Evolutionary conservation across 1,284 basidiomycete genomes (phyloP).

Genomic region (Vanrija humicola): DNA sequence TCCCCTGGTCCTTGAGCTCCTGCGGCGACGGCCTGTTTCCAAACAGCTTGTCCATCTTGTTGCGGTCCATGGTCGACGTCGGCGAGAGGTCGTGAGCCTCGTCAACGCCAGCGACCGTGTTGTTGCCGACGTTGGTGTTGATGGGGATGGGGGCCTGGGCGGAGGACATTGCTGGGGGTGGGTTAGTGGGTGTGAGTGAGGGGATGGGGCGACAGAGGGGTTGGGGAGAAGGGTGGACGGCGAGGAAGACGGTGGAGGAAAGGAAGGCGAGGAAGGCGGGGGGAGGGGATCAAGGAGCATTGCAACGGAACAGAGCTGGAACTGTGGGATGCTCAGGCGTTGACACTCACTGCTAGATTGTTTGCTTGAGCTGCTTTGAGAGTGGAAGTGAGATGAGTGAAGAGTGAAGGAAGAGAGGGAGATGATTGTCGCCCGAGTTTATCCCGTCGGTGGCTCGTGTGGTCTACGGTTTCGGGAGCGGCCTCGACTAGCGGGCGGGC

Average conservation of each 20-base stretch:
- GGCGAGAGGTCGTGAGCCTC: conserved; percentile 34
- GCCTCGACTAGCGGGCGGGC: too few relatives aligned
- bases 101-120: conserved; percentile 34
- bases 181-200: not conserved
- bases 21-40: conserved; percentile 58
- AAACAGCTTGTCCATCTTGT: conserved; percentile 59
- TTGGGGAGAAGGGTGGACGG: too few relatives aligned
- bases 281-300: not conserved
- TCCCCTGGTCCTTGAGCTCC: conserved; percentile 67
- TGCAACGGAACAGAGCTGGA: too few relatives aligned
- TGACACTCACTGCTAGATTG: too few relatives aligned
- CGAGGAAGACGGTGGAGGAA: not conserved
- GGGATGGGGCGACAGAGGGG: not conserved
- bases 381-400: too few relatives aligned
- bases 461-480: too few relatives aligned
- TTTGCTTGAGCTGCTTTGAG: too few relatives aligned
- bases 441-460: too few relatives aligned
- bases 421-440: too few relatives aligned
- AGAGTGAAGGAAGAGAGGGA: too few relatives aligned
- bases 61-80: conserved; percentile 34
- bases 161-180: conserved; percentile 24
- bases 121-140: conserved; percentile 26
- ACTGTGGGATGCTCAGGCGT: too few relatives aligned
- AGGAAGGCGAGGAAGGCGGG: not conserved
- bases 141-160: conserved; percentile 18